Evolutionary conservation across 352 stramenopile genomes (phyloP), one percentile per base, ranked within the genome.

Genomic region (Globisporangium ultimum): DNA sequence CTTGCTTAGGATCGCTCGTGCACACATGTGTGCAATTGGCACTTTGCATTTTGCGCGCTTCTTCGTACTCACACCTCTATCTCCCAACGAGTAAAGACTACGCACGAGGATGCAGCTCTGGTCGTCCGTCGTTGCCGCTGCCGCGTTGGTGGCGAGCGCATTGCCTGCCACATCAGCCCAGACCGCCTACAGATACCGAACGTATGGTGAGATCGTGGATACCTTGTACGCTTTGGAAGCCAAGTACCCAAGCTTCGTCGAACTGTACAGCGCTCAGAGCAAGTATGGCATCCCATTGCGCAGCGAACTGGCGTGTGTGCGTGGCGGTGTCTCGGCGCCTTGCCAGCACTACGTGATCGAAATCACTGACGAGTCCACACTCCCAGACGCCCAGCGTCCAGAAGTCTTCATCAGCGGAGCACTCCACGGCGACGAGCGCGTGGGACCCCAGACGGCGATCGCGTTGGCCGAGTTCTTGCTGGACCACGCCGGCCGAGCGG

Each of bases 401-500:
- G 89, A 98, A 61, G 78, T 98, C 1, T 97, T 98, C 60, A 91
- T 98, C 58, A 97, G 84, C 47, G 96, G 96, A 13, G 82, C 85
- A 21, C 77, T 99, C 1, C 95, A 99, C 67, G 96, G 96, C 8
- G 87, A 98, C 64, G 94, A 98, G 68, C 81, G 91, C 7, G 90
- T 98, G 2, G 92, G 92, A 17, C 94, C 95, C 6, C 86, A 92
- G 24, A 70, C 81, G 0, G 74, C 94, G 18, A 72, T 98, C 20
- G 78, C 94, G 42, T 74, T 96, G 15, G 72, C 74, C 1, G 61
- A 78, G 66, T 59, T 84, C 14, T 62, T 98, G 9, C 67, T 87
- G 11, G 75, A 84, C 15, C 79, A 92, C 60, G 71, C 72, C 17
- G 53, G 43, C 41, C 61, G 70, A 21, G 2, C 48, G 2, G 78